Evolutionary conservation across 441 rosid species (phyloP).

Genomic region (Adansonia rubrostipa): DNA sequence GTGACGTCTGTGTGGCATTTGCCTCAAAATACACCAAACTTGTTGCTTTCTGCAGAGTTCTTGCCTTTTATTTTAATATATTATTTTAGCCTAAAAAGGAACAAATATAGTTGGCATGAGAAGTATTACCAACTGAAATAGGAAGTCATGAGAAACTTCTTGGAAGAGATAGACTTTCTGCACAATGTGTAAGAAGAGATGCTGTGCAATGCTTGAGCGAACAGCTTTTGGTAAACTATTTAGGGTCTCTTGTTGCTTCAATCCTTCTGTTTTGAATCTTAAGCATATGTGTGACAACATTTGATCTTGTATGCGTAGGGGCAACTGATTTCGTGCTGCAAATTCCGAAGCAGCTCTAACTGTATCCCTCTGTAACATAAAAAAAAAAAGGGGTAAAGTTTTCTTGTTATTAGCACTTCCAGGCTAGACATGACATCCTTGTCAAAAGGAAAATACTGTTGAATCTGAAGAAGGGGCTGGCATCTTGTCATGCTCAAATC

Average conservation of each 20-base stretch:
- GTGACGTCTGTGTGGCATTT: neutral
- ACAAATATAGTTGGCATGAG: neutral
- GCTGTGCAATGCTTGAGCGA: constrained; percentile 62
- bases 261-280: constrained; percentile 69
- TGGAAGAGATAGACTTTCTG: constrained; percentile 59
- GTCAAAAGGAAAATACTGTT: neutral
- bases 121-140: constrained; percentile 66
- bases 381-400: constrained; percentile 16
- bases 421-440: constrained; percentile 12
- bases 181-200: constrained; percentile 60
- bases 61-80: neutral
- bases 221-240: constrained; percentile 69
- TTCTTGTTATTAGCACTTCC: constrained; percentile 24
- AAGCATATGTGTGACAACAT: constrained; percentile 72
- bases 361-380: constrained; percentile 58
- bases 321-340: constrained; percentile 64
- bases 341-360: constrained; percentile 74
- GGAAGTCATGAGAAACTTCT: constrained; percentile 68
- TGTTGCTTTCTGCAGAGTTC: neutral
- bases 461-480: constrained; percentile 7
- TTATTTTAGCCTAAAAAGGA: neutral
- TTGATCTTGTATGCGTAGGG: constrained; percentile 62
- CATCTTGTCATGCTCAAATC: neutral
- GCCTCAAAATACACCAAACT: neutral
- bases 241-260: constrained; percentile 73